Base-by-base conservation (phyloP, 2,329 filamentous ascomycete genomes). In the Aureobasidium sp. region DNA sequence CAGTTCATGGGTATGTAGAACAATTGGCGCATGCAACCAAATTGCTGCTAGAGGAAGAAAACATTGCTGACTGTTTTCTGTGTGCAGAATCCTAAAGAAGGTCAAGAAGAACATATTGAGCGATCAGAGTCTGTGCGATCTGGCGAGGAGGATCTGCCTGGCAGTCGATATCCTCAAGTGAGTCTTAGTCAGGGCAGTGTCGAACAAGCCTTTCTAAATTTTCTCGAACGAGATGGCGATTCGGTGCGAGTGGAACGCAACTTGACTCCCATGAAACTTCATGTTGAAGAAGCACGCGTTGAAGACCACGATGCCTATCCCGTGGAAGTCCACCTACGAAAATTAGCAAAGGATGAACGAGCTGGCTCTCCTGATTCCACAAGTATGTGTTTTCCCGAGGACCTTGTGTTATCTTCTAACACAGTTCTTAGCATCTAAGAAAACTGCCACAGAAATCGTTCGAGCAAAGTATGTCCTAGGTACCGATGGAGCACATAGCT, bases 401-500 rank as follows among this genome's bases (percentile, higher is more conserved):
- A 16, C 5, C 1, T 4, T 3, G 3, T 9, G 3, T 9, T 3
- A 10, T 11, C 8, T 16, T n/a, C n/a, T 16, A 3, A 36, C 30
- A 29, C 7, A n/a, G 10, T 6, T 6, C 5, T 16, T 15, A 45
- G 39, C n/a, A 34, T 27, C 53, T 2, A 6, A 36, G 3, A 16
- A 34, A 16, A 7, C 11, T 15, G 21, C 13, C 29, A 10, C 30
- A 6, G 53, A 57, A 57, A 65, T 62, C 15, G 21, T 67, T 11
- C 61, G 54, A 16, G 65, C 66, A 13, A 64, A 65, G 45, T 67
- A 64, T 41, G 52, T 67, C 13, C 62, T 67, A 13, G 66, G 37
- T 1, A 44, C 37, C 61, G 66, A 68, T 55, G 66, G 66, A 11
- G 65, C 65, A 10, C 66, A 68, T 30, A 64, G 60, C 48, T 66